Conservation (phyloP, 208 protist genomes). For the Balamuthia mandrillaris region DNA sequence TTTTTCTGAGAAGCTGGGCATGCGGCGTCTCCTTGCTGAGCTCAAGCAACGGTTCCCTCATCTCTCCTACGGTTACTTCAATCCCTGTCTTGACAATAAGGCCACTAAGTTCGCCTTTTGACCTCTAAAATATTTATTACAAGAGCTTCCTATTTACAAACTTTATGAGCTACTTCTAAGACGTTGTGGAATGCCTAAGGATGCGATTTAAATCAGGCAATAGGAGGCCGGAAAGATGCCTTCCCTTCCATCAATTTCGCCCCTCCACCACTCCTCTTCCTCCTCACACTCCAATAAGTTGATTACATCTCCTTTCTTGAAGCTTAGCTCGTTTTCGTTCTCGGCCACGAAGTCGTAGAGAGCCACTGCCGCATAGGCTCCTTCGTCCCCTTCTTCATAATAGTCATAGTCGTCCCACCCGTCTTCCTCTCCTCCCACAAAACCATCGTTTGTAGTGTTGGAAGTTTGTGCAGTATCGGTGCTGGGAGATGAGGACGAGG, state of each 20-base stretch:
- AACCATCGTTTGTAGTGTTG: too few species aligned
- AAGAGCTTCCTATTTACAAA: too few species aligned
- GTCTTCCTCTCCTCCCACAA: too few species aligned
- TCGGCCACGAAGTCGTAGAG: not conserved
- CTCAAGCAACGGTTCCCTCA: not conserved
- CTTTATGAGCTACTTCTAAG: too few species aligned
- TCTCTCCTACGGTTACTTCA: not conserved
- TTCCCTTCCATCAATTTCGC: not conserved
- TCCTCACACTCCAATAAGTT: not conserved
- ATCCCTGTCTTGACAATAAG: not conserved
- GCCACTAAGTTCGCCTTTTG: too few species aligned
- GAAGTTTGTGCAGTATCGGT: too few species aligned
- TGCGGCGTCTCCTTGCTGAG: not conserved
- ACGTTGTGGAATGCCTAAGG: too few species aligned
- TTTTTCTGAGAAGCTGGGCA: not conserved
- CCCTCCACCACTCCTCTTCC: slow-evolving; percentile 32
- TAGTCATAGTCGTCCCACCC: too few species aligned
- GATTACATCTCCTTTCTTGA: not conserved
- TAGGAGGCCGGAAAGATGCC: slow-evolving; percentile 40
- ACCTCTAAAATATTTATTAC: too few species aligned
- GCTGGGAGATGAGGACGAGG: too few species aligned
- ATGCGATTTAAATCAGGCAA: not conserved
- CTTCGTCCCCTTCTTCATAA: not conserved
- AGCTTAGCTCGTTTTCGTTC: not conserved
- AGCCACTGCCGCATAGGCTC: not conserved